Conservation (phyloP, 148 eudicot genomes). For the Persicaria tinctoria region DNA sequence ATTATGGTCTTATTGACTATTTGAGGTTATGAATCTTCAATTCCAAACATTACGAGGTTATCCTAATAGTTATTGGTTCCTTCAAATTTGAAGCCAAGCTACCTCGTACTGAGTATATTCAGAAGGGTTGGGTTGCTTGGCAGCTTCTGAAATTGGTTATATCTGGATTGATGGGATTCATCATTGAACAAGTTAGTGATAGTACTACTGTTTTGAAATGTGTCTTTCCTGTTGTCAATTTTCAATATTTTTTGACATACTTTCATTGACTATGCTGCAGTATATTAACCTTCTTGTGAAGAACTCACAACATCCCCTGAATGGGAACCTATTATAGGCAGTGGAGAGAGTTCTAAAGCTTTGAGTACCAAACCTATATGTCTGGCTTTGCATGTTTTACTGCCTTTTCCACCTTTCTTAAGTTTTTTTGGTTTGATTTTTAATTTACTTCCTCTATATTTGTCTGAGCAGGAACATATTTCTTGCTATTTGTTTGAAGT, state of each 20-base stretch:
- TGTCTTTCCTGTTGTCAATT: no score
- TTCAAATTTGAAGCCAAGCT: conserved; percentile 50
- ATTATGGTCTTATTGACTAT: neutral
- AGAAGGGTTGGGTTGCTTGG: conserved; percentile 85
- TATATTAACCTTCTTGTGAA: conserved; percentile 85
- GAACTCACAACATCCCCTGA: conserved; percentile 90
- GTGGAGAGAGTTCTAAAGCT: conserved; percentile 94
- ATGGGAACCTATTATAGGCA: conserved; percentile 84
- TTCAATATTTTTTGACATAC: conserved; percentile 9
- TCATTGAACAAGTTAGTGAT: conserved; percentile 66
- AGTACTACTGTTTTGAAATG: neutral
- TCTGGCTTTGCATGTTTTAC: conserved; percentile 99
- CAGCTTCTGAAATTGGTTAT: conserved; percentile 76
- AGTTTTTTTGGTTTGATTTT: conserved; percentile 19
- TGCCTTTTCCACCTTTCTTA: conserved; percentile 95
- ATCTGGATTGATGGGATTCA: conserved; percentile 97
- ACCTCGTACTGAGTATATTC: conserved; percentile 66
- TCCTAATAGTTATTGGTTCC: conserved; percentile 14
- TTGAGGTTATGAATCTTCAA: neutral
- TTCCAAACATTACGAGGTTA: neutral
- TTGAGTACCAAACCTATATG: conserved; percentile 90
- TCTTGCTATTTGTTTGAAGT: neutral
- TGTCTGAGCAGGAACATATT: neutral
- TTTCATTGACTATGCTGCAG: conserved; percentile 35
- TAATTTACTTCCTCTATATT: conserved; percentile 5